Conservation (phyloP, 2,329 filamentous ascomycete species). For the Aspergillus ibericus region DNA sequence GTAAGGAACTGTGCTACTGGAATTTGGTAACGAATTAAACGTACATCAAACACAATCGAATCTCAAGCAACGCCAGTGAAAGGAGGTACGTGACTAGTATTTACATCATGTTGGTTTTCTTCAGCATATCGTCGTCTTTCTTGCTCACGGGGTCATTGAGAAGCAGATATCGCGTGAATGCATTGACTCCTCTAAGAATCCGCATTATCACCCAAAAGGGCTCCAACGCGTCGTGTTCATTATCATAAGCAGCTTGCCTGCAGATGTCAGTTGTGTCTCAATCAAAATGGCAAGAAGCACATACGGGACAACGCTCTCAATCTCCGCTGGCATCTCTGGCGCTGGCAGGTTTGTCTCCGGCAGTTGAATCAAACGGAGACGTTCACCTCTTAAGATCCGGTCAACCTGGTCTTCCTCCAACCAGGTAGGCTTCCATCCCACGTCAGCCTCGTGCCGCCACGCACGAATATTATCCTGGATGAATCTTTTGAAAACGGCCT, state of each 20-base stretch:
- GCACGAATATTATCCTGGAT: background rate
- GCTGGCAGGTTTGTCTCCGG: background rate
- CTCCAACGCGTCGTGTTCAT: background rate
- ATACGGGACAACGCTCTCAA: background rate
- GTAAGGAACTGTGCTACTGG: too few species aligned
- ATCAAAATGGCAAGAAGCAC: background rate
- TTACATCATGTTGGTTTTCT: background rate
- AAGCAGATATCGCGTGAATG: background rate
- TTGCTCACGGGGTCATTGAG: background rate
- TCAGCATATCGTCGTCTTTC: background rate
- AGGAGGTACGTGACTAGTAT: too few species aligned
- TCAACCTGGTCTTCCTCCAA: background rate
- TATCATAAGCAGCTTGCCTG: background rate
- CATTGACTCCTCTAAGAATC: background rate
- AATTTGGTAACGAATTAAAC: too few species aligned
- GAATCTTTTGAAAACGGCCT: background rate
- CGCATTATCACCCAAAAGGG: background rate
- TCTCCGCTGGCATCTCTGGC: background rate
- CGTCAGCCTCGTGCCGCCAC: background rate
- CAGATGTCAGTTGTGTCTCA: background rate
- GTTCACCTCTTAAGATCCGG: background rate
- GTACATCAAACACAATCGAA: too few species aligned
- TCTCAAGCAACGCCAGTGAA: too few species aligned
- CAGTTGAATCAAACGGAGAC: background rate
- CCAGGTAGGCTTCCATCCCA: background rate